These are phyloP conservation scores for Camellia granthamiana DNA, from an alignment of 148 eudicot species.

Conservation along the genomic window DNA sequence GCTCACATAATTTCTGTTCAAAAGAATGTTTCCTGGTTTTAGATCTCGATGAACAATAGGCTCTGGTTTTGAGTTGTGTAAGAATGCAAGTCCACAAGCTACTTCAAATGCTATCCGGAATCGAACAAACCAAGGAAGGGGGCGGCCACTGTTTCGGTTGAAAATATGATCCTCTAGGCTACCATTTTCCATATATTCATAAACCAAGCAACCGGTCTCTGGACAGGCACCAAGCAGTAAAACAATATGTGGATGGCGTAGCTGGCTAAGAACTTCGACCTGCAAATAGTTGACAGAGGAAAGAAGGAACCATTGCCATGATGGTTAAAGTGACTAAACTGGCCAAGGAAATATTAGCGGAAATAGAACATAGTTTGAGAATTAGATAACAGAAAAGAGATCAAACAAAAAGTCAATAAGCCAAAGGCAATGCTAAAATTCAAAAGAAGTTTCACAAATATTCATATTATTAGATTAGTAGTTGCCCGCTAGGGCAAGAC, in stretches of 20 bases:
- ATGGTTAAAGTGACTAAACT: conserved; percentile 9
- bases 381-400: neutral
- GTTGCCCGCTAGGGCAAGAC: neutral
- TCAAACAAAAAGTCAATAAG: neutral
- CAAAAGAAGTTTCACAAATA: neutral
- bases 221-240: conserved; percentile 86
- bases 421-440: neutral
- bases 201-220: conserved; percentile 66
- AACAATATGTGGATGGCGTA: conserved; percentile 72
- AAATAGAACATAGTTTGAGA: neutral
- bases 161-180: conserved; percentile 60
- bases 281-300: conserved; percentile 26
- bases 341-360: neutral
- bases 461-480: neutral
- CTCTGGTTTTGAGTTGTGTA: conserved; percentile 68
- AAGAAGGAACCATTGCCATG: neutral
- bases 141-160: conserved; percentile 23
- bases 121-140: conserved; percentile 69
- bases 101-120: conserved; percentile 68
- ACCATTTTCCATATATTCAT: conserved; percentile 76
- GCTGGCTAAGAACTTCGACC: conserved; percentile 67
- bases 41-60: conserved; percentile 71
- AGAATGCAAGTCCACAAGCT: conserved; percentile 68
- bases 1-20: conserved; percentile 54
- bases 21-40: conserved; percentile 69